Percentiles rank a stretch among this genome's conserved stretches.
These are phyloP conservation scores for Celoporthe dispersa DNA, from an alignment of 2,329 filamentous ascomycete species.

Conservation along the genomic window DNA sequence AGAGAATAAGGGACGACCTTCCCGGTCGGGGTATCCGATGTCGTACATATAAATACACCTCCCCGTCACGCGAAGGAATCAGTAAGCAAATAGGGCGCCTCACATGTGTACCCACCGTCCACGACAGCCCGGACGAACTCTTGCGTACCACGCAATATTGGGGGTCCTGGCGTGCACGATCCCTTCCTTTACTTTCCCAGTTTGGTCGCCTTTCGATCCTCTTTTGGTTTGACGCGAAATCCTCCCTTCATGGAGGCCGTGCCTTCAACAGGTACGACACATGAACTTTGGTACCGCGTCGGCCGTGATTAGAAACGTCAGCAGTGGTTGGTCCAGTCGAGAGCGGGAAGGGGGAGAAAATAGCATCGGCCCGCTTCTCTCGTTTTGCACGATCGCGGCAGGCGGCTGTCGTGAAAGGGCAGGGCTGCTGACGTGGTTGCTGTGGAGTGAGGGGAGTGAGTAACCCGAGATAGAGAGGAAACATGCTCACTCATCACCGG, in stretches of 20 bases:
- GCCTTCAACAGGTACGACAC: neutral
- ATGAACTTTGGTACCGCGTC: neutral
- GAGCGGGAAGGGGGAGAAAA: neutral
- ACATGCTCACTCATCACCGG: neutral
- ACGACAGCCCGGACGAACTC: neutral
- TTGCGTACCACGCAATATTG: neutral
- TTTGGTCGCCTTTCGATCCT: neutral
- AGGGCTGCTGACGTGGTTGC: neutral
- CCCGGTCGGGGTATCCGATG: neutral
- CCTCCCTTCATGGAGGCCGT: neutral
- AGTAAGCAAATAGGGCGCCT: constrained; percentile 3
- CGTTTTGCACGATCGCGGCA: neutral
- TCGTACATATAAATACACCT: neutral
- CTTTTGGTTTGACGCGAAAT: neutral
- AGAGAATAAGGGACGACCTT: neutral
- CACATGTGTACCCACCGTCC: neutral
- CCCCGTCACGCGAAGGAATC: constrained; percentile 2
- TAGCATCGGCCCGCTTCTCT: neutral
- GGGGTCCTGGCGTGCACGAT: neutral
- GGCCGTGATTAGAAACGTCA: neutral
- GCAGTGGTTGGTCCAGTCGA: neutral
- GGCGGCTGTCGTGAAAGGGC: neutral
- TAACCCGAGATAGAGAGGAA: neutral
- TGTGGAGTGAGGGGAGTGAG: neutral
- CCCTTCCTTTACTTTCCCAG: neutral